Base-by-base conservation (phyloP, 108 stramenopile genomes). In the Skeletonema grethae region DNA sequence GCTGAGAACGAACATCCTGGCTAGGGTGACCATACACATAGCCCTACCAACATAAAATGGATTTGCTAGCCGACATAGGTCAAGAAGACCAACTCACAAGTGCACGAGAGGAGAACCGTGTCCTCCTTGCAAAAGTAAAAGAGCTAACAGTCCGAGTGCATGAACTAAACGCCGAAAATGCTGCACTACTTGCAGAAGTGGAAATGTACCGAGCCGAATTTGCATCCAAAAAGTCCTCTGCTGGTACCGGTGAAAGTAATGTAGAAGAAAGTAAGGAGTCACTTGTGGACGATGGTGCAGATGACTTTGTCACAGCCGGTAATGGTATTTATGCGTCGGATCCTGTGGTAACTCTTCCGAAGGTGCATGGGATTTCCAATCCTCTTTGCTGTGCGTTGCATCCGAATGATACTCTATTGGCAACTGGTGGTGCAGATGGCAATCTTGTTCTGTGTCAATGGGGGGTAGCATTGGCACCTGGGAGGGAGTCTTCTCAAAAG, bases 41-140 rank as follows among this genome's bases (percentile, higher is more conserved):
- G n/a, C n/a, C n/a, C n/a, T 28, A 28, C 32, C 41, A n/a, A 43
- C 77, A 94, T 94, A n/a, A 43, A 73, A 94, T 94, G 93, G 93
- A 94, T 78, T 79, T 94, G 6, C 72, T 94, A 53, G 93, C 85
- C 53, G 89, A 94, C 79, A 62, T 94, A 28, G 93, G 93, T 20
- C 67, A 71, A 12, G 77, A 67, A 10, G 93, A 91, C 68, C 93
- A 94, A 77, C 77, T 94, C 62, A 92, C 90, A 15, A 87, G 88
- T 80, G 84, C 86, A 9, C 90, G 93, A 5, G 79, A 84, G 20
- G 93, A 94, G 63, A 94, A 94, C 72, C 64, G 63, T 41, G 84
- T 94, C 5, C 72, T 94, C 45, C 85, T 83, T 36, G 87, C 88
- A 39, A 89, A 87, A 67, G 85, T 92, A 10, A 82, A 89, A 56